Evolutionary conservation across 306 rosid species (phyloP).

Genomic region (Dalbergia cultrata): DNA sequence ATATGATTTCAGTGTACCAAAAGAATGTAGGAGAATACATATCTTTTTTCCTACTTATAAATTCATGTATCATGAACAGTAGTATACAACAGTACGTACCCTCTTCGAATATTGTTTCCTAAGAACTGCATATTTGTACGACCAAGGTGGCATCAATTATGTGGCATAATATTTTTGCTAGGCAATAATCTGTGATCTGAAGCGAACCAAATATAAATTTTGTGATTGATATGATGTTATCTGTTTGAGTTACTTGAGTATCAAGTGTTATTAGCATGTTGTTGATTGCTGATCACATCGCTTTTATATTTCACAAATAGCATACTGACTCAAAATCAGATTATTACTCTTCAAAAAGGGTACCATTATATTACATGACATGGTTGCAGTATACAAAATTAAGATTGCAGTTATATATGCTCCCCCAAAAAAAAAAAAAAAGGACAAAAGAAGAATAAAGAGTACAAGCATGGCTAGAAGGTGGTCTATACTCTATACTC

Average conservation of each 20-base stretch:
- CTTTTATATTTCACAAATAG: neutral
- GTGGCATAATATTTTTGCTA: neutral
- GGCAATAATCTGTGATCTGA: neutral
- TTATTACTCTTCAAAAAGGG: slow-evolving; percentile 3
- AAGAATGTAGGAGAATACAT: neutral
- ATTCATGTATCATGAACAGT: neutral
- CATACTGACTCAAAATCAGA: neutral
- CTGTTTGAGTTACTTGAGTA: neutral
- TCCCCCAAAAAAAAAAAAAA: neutral
- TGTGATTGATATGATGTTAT: neutral
- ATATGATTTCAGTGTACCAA: neutral
- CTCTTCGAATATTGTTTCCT: neutral
- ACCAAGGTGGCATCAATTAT: neutral
- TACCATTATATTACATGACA: slow-evolving; percentile 4
- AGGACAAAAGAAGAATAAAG: neutral
- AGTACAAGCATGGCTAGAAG: slow-evolving; percentile 9
- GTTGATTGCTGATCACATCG: neutral
- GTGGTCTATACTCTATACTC: neutral
- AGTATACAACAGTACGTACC: neutral
- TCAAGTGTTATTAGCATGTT: neutral
- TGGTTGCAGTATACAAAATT: neutral
- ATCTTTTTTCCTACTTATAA: neutral
- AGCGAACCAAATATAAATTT: neutral
- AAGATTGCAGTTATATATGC: neutral
- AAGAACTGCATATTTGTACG: neutral